phyloP scores from a whole-genome alignment of 768 basidiomycete species.

The Dentipellis sp. region DNA sequence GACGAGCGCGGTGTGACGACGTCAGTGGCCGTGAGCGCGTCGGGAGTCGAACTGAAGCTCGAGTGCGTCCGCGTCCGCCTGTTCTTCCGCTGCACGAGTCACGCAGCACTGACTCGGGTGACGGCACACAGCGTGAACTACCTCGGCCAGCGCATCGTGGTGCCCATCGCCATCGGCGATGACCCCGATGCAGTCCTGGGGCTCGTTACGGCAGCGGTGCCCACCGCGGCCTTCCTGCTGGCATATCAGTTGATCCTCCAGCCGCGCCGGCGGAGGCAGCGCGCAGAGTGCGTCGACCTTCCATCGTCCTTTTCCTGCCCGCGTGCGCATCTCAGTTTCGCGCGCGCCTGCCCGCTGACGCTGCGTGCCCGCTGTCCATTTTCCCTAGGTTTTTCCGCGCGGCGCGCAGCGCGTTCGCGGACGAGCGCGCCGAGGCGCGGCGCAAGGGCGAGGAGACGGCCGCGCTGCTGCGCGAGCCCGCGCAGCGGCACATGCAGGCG shows the following conservation, averaged over 20 bases:
- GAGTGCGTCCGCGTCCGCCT: conserved; percentile 34
- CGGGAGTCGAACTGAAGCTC: conserved; percentile 43
- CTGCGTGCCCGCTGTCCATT: not conserved
- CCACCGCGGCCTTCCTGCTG: conserved; percentile 41
- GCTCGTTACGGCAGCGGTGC: conserved; percentile 42
- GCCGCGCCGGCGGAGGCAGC: conserved; percentile 42
- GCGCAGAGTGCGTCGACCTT: conserved; percentile 37
- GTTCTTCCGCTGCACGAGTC: conserved; percentile 5
- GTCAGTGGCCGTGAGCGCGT: conserved; percentile 31
- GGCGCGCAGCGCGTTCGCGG: conserved; percentile 50
- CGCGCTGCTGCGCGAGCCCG: conserved; percentile 57
- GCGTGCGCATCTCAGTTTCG: not conserved
- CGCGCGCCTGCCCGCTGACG: not conserved
- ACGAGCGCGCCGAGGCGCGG: conserved; percentile 54
- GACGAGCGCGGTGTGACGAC: conserved; percentile 35
- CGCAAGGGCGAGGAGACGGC: conserved; percentile 56
- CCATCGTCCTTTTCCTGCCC: not conserved
- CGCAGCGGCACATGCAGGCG: conserved; percentile 48
- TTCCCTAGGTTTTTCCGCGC: conserved; percentile 52
- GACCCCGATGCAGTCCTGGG: conserved; percentile 38
- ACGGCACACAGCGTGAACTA: conserved; percentile 36
- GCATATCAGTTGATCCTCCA: conserved; percentile 50
- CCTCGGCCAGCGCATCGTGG: conserved; percentile 43
- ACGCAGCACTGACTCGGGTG: conserved; percentile 7
- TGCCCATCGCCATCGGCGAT: conserved; percentile 50